A percentile compares a stretch with the other conserved stretches of the same genome.
phyloP scores from a whole-genome alignment of 1,284 basidiomycete species.

The Wallemia ichthyophaga region DNA sequence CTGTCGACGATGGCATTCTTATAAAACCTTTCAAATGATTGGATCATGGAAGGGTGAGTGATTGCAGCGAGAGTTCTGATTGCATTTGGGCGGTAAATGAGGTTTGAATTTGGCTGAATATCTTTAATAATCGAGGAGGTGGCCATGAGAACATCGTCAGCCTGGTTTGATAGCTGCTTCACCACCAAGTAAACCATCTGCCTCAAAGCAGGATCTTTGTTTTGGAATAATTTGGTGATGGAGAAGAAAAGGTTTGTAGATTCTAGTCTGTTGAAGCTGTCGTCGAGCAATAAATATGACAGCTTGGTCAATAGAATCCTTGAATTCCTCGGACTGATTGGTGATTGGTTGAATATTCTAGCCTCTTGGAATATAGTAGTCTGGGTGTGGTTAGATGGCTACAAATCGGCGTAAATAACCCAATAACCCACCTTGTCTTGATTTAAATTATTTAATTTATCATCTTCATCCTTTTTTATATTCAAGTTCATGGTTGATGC shows the following conservation, averaged over 20 bases:
- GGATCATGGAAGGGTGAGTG: slow-evolving; percentile 85
- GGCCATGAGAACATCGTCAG: slow-evolving; percentile 98
- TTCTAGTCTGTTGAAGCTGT: slow-evolving; percentile 81
- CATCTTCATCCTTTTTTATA: neutral
- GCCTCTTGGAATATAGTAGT: slow-evolving; percentile 93
- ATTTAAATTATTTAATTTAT: neutral
- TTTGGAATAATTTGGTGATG: slow-evolving; percentile 93
- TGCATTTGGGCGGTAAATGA: slow-evolving; percentile 92
- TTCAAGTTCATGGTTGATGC: neutral
- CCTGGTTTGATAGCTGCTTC: slow-evolving; percentile 85
- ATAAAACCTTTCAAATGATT: slow-evolving; percentile 96
- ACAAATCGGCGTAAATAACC: neutral
- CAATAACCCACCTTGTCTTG: neutral
- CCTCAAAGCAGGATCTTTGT: slow-evolving; percentile 88
- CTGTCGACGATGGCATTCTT: slow-evolving; percentile 97
- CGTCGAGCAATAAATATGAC: slow-evolving; percentile 86
- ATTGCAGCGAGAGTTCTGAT: slow-evolving; percentile 88
- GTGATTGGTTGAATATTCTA: slow-evolving; percentile 95
- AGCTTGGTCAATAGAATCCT: slow-evolving; percentile 84
- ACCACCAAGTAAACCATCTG: slow-evolving; percentile 98
- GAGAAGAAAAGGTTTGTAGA: slow-evolving; percentile 96
- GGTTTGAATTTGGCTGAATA: slow-evolving; percentile 96
- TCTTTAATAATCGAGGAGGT: slow-evolving; percentile 99
- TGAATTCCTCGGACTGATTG: slow-evolving; percentile 88
- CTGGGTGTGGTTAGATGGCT: slow-evolving; percentile 52